Evolutionary conservation across 2,329 filamentous ascomycete genomes (phyloP), one percentile per base, ranked within the genome.

Genomic region (Fusarium sp.): DNA sequence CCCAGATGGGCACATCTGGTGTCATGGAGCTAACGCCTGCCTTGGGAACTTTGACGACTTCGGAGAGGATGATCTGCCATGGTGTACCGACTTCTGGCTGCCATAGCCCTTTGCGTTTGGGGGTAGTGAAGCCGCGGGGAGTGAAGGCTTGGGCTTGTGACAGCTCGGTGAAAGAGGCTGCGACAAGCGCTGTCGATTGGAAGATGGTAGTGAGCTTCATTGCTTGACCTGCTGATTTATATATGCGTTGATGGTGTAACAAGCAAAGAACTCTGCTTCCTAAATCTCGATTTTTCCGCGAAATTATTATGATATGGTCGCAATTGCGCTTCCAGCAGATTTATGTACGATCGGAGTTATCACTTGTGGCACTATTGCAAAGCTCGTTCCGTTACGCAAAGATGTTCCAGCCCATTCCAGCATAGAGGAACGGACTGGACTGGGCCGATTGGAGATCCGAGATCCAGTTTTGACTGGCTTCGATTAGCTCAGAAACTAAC

Each of bases 11-110:
- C 0, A 89, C 87, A 67, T 90, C 82, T 81, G 83, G 39, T 1
- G 59, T 44, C 3, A 73, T 42, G 4, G 39, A 51, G 1, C 67
- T 67, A n/a, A 79, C 75, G n/a, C 77, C 70, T 18, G 80, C 82
- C 48, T 81, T 45, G 70, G 66, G 66, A 0, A 86, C 75, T 78
- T 80, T 79, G 39, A 87, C 77, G 42, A 79, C 79, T 39, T 81
- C 77, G 33, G 74, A 79, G 4, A 92, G 84, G 31, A 89, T 82
- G 51, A 92, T 92, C 72, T 92, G 89, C 89, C 89, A 92, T 10
- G 84, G 84, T 3, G 83, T 80, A 12, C 84, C 85, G 19, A 85
- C 84, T 1, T 77, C 73, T 2, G 89, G 90, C 58, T 84, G 81
- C 89, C 89, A 91, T 7, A 41, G 9, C 0, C 23, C 31, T 31